These are phyloP conservation scores for Sporothrix brasiliensis DNA, from an alignment of 2,329 filamentous ascomycete species.

Conservation along the genomic window DNA sequence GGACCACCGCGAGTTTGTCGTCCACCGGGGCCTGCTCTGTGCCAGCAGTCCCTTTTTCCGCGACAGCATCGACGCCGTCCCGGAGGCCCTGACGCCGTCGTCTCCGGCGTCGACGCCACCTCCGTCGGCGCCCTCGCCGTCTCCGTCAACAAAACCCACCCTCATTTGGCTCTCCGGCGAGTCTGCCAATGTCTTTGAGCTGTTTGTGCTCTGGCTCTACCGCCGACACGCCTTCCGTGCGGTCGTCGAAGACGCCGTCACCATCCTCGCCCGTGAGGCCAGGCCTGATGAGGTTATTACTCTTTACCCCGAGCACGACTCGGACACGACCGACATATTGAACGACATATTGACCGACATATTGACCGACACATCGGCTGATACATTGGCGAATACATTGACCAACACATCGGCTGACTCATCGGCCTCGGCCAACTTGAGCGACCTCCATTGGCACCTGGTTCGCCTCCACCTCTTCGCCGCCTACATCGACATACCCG, in stretches of 20 bases:
- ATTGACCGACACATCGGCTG: not conserved
- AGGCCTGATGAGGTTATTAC: not conserved
- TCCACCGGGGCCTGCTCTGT: slow-evolving; percentile 49
- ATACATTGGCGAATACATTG: slow-evolving; percentile 27
- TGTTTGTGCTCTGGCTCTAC: slow-evolving; percentile 59
- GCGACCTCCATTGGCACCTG: slow-evolving; percentile 58
- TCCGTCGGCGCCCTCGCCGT: not conserved
- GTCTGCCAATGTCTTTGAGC: slow-evolving; percentile 55
- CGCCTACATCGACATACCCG: slow-evolving; percentile 52
- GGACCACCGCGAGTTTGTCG: slow-evolving; percentile 40
- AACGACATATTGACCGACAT: not conserved
- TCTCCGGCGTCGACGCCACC: not conserved
- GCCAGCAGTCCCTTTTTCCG: slow-evolving; percentile 54
- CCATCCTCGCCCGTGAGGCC: slow-evolving; percentile 37
- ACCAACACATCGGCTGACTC: not conserved
- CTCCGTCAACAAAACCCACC: slow-evolving; percentile 33
- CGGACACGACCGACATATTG: not conserved
- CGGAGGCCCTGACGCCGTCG: slow-evolving; percentile 35
- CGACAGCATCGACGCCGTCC: slow-evolving; percentile 48
- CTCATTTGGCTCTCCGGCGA: slow-evolving; percentile 50
- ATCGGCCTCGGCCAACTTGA: slow-evolving; percentile 36
- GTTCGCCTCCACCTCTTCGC: slow-evolving; percentile 62
- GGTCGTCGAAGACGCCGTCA: slow-evolving; percentile 50
- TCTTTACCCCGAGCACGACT: not conserved
- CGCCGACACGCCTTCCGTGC: slow-evolving; percentile 48